Percentiles rank a stretch among this genome's conserved stretches.
These are phyloP conservation scores for Rutidosis leptorrhynchoides DNA, from an alignment of 129 eudicot species.

Conservation along the genomic window DNA sequence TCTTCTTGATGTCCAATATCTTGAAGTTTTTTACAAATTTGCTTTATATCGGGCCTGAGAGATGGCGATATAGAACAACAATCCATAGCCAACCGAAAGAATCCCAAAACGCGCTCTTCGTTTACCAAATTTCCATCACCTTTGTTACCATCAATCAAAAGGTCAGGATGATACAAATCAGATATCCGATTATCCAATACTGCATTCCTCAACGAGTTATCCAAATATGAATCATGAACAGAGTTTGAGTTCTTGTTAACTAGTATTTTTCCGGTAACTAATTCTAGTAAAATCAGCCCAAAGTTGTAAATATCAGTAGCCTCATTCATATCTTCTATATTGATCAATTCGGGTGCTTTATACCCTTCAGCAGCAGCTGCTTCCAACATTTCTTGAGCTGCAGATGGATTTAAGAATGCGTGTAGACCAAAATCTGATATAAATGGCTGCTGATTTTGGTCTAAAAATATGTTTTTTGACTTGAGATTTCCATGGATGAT, in stretches of 20 bases:
- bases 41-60: constrained; percentile 59
- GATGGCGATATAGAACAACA: constrained; percentile 95
- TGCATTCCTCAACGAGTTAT: constrained; percentile 50
- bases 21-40: constrained; percentile 62
- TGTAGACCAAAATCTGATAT: constrained; percentile 81
- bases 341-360: constrained; percentile 87
- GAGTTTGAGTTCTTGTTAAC: constrained; percentile 36
- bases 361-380: constrained; percentile 68
- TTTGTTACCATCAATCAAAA: constrained; percentile 40
- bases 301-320: constrained; percentile 73
- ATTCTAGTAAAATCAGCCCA: constrained; percentile 69
- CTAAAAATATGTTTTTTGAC: constrained; percentile 66
- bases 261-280: constrained; percentile 62
- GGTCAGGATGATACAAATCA: constrained; percentile 57
- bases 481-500: constrained; percentile 91
- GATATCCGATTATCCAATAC: constrained; percentile 50
- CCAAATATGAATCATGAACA: constrained; percentile 58
- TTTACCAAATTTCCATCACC: constrained; percentile 35
- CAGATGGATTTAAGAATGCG: constrained; percentile 53
- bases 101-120: constrained; percentile 54
- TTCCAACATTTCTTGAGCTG: constrained; percentile 82
- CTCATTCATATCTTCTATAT: constrained; percentile 50
- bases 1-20: constrained; percentile 35
- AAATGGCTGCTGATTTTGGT: constrained; percentile 47
- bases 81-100: constrained; percentile 74